These are phyloP conservation scores for Pythium chondricola DNA, from an alignment of 352 stramenopile species.

Conservation along the genomic window DNA sequence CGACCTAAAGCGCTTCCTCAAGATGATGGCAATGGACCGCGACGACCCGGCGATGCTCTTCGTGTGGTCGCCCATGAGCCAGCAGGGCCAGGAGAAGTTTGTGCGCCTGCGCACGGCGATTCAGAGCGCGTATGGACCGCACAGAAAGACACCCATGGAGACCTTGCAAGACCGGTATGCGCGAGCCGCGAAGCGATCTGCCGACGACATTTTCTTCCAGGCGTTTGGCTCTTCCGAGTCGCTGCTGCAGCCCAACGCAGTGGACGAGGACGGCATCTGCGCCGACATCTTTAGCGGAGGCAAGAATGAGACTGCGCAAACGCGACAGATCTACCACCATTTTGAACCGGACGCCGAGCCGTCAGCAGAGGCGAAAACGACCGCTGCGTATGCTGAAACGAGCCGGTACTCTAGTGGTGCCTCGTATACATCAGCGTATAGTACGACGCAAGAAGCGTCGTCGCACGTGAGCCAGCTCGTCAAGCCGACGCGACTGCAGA, in stretches of 20 bases:
- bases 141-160: conserved; percentile 3
- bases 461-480: conserved; percentile 31
- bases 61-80: conserved; percentile 23
- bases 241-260: conserved; percentile 23
- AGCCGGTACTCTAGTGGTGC: background rate
- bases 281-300: conserved; percentile 11
- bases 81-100: conserved; percentile 14
- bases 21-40: conserved; percentile 9
- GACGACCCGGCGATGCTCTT: conserved; percentile 17
- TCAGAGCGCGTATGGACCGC: conserved; percentile 1
- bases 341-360: conserved; percentile 10
- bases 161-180: conserved; percentile 44
- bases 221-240: conserved; percentile 51
- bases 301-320: background rate
- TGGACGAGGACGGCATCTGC: conserved; percentile 10
- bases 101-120: conserved; percentile 13
- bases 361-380: conserved; percentile 16
- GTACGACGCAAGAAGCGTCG: no score
- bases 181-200: conserved; percentile 30
- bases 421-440: background rate
- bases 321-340: background rate
- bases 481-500: conserved; percentile 35
- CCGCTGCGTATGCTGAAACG: background rate
- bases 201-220: conserved; percentile 62
- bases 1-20: no score